Conservation (phyloP, 805 yeast genomes). For the Barnettozyma sp. region DNA sequence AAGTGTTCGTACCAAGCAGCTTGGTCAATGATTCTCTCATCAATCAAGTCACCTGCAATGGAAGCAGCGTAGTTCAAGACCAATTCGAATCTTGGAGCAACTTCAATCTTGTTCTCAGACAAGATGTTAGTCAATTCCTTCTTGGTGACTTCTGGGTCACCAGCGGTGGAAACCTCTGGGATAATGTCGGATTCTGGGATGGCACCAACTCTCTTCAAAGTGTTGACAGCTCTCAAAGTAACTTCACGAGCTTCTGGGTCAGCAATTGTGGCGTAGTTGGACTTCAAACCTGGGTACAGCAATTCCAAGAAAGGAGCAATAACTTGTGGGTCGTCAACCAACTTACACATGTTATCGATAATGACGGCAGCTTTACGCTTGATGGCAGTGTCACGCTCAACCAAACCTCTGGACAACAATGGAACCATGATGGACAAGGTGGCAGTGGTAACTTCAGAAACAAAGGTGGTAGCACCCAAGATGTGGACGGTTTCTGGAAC, state of each 20-base stretch:
- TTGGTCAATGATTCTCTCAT: conserved; percentile 93
- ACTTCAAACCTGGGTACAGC: conserved; percentile 92
- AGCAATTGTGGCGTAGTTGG: conserved; percentile 93
- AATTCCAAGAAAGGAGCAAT: conserved; percentile 98
- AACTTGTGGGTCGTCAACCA: conserved; percentile 99
- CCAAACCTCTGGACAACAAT: conserved; percentile 97
- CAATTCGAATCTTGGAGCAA: conserved; percentile 70
- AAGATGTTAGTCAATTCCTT: conserved; percentile 71
- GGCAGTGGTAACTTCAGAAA: conserved; percentile 99
- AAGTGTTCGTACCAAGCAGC: conserved; percentile 83
- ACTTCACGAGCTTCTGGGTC: conserved; percentile 99
- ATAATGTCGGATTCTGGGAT: conserved; percentile 82
- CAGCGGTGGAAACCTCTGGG: conserved; percentile 98
- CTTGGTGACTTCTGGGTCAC: conserved; percentile 87
- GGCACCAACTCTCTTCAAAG: conserved; percentile 98
- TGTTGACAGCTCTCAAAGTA: conserved; percentile 92
- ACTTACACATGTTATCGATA: conserved; percentile 99
- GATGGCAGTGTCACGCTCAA: conserved; percentile 99
- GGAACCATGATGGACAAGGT: conserved; percentile 99
- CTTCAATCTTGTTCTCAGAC: conserved; percentile 50
- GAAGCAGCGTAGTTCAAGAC: conserved; percentile 84
- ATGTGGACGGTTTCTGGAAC: conserved; percentile 98
- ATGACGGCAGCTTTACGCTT: conserved; percentile 99
- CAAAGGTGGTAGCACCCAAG: conserved; percentile 99
- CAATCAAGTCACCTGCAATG: conserved; percentile 98